Evolutionary conservation across 441 rosid species (phyloP).

Genomic region (Eruca vesicaria): DNA sequence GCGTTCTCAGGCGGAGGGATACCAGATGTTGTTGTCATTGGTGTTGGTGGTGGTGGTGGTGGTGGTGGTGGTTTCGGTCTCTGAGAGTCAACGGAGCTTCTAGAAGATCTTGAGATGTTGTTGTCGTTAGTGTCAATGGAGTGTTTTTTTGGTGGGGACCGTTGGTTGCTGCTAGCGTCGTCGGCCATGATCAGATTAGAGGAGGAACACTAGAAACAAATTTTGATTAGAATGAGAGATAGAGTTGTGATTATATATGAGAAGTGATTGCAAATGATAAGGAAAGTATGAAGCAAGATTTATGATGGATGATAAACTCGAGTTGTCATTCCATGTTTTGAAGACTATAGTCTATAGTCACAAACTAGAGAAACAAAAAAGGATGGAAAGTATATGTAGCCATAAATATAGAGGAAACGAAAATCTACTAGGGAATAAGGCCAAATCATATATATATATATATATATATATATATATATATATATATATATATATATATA

Average conservation of each 20-base stretch:
- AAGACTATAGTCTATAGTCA: background rate
- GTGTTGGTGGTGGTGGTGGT: too few relatives aligned
- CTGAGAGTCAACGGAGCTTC: slow-evolving; percentile 15
- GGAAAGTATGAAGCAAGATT: background rate
- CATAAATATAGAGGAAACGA: background rate
- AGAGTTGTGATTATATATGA: too few relatives aligned
- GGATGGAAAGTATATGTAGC: background rate
- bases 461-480: too few relatives aligned
- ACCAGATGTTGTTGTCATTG: too few relatives aligned
- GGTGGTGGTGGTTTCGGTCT: slow-evolving; percentile 17
- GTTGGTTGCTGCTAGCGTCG: too few relatives aligned
- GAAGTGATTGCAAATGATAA: too few relatives aligned
- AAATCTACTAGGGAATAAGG: background rate
- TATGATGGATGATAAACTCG: background rate
- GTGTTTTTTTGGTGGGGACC: background rate
- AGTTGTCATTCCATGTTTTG: background rate
- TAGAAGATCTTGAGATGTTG: background rate
- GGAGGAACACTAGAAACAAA: too few relatives aligned
- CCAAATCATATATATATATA: background rate
- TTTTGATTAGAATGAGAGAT: too few relatives aligned
- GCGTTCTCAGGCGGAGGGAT: slow-evolving; percentile 81
- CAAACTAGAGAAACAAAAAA: background rate
- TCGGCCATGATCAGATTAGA: background rate
- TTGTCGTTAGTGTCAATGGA: background rate
- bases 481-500: too few relatives aligned